Conservation (phyloP, 306 rosid species). For the Sechiopsis laciniata region DNA sequence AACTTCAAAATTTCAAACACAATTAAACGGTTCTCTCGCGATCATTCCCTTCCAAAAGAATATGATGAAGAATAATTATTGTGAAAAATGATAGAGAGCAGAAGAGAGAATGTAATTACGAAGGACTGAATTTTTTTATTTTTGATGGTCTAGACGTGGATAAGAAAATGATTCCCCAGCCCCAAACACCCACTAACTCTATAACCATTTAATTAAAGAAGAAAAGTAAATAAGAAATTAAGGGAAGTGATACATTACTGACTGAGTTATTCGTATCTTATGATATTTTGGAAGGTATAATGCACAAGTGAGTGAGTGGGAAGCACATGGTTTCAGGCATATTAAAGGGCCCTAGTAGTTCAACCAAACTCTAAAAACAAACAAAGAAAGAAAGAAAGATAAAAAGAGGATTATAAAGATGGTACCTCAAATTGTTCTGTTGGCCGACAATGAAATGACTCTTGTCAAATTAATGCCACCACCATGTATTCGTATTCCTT, state of each 20-base stretch:
- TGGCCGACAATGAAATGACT: conserved; percentile 22
- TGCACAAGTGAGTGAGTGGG: conserved; percentile 12
- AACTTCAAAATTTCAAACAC: too few species aligned
- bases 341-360: conserved; percentile 19
- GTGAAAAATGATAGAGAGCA: too few species aligned
- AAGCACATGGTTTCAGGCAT: conserved; percentile 19
- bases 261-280: conserved; percentile 1
- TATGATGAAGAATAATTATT: too few species aligned
- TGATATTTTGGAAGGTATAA: conserved; percentile 16
- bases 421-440: conserved; percentile 20
- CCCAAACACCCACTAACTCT: too few species aligned
- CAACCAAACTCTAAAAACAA: conserved; percentile 14
- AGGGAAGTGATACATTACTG: background rate
- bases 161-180: too few species aligned
- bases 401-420: background rate
- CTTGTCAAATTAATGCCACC: conserved; percentile 15
- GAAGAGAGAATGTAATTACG: too few species aligned
- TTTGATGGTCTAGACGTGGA: too few species aligned
- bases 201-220: too few species aligned
- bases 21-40: too few species aligned
- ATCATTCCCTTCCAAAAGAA: too few species aligned
- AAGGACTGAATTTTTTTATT: too few species aligned
- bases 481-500: conserved; percentile 15
- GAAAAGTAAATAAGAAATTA: background rate
- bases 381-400: background rate